Percentiles rank a stretch among this genome's conserved stretches.
These are phyloP conservation scores for Magnolia officinalis DNA, from an alignment of 164 flowering plant genomes.

Conservation along the genomic window DNA sequence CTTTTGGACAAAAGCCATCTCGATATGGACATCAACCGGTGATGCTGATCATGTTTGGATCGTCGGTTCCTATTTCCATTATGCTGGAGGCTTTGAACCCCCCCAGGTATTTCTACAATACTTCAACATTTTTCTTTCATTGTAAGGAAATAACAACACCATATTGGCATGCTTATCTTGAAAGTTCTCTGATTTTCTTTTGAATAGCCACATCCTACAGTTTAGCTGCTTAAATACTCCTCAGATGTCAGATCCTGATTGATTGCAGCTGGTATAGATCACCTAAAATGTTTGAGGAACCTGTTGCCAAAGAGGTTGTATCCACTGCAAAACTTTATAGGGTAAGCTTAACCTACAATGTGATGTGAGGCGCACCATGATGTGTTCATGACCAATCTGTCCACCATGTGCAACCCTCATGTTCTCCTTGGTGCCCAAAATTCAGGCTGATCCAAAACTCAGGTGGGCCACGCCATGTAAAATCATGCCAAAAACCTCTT, in stretches of 20 bases:
- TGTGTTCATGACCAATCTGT: too few species aligned
- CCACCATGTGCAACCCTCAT: too few species aligned
- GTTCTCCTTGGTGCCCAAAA: too few species aligned
- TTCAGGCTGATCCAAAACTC: too few species aligned
- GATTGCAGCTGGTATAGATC: background rate
- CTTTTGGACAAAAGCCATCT: constrained; percentile 94
- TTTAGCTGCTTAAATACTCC: background rate
- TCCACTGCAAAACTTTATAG: too few species aligned
- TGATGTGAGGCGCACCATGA: too few species aligned
- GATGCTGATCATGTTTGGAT: constrained; percentile 86
- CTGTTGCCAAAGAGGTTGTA: background rate
- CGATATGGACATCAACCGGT: constrained; percentile 95
- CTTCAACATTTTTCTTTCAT: background rate
- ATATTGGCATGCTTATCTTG: background rate
- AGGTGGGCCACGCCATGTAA: too few species aligned
- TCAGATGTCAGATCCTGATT: background rate
- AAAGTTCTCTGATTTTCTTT: background rate
- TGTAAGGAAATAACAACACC: background rate
- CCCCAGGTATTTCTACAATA: constrained; percentile 56
- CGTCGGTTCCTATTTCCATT: constrained; percentile 91
- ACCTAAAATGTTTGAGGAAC: background rate
- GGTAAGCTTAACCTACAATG: too few species aligned
- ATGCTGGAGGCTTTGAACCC: constrained; percentile 94
- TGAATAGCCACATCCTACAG: background rate
- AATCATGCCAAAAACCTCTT: too few species aligned